These are phyloP conservation scores for Paralagenidium karlingii DNA, from an alignment of 352 stramenopile species.

Conservation along the genomic window DNA sequence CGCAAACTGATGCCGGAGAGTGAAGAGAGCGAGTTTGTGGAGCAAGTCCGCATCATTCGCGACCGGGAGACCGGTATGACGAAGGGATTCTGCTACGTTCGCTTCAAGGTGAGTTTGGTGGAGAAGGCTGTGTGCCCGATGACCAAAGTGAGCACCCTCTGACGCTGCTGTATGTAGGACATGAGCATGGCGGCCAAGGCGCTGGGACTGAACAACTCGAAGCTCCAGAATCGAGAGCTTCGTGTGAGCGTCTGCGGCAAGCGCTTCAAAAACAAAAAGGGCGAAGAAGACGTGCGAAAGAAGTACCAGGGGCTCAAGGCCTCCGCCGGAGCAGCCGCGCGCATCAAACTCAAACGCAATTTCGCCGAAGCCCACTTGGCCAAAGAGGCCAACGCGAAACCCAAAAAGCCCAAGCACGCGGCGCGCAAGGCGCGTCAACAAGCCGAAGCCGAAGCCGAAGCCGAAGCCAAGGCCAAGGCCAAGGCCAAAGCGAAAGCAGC, in stretches of 20 bases:
- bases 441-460: constrained; percentile 20
- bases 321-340: constrained; percentile 32
- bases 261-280: constrained; percentile 70
- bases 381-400: constrained; percentile 3
- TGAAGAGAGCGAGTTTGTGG: constrained; percentile 46
- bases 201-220: constrained; percentile 42
- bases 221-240: constrained; percentile 56
- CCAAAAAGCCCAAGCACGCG: constrained; percentile 49
- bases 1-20: constrained; percentile 47
- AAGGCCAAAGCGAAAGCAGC: too few species aligned
- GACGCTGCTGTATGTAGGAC: not conserved
- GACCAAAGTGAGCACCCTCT: too few species aligned
- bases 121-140: too few species aligned
- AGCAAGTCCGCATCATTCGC: constrained; percentile 83
- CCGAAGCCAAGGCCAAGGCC: too few species aligned
- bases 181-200: constrained; percentile 58
- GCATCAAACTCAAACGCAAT: constrained; percentile 59
- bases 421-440: constrained; percentile 45
- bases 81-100: constrained; percentile 88
- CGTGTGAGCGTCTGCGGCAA: constrained; percentile 74
- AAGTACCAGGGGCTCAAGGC: constrained; percentile 49
- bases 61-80: constrained; percentile 81
- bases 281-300: constrained; percentile 20
- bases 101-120: constrained; percentile 51
- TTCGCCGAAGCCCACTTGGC: constrained; percentile 1